Evolutionary conservation across 306 rosid species (phyloP).

Genomic region (Gastrolobium villosum): DNA sequence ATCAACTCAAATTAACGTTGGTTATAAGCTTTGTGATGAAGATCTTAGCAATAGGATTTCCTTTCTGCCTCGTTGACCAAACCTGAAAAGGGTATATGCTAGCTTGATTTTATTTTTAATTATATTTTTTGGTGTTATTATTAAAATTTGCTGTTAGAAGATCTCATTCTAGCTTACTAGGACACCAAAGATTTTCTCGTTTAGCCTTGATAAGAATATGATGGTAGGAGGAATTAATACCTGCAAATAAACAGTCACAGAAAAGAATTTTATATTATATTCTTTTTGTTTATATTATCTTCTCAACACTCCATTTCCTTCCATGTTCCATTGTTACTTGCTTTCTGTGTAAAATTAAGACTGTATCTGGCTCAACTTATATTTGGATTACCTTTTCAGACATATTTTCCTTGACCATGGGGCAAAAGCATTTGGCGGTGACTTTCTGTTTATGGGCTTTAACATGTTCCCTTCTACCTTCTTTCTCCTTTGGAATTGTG

Average conservation of each 20-base stretch:
- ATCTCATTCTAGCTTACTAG: neutral
- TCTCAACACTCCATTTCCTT: constrained; percentile 17
- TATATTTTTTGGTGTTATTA: neutral
- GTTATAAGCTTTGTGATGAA: constrained; percentile 12
- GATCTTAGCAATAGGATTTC: constrained; percentile 4
- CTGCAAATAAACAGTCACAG: neutral
- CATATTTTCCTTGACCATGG: constrained; percentile 60
- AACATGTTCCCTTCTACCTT: constrained; percentile 64
- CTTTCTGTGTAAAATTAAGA: constrained; percentile 33
- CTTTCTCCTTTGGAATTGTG: constrained; percentile 68
- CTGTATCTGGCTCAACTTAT: constrained; percentile 31
- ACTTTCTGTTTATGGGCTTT: constrained; percentile 74
- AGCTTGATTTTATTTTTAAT: neutral
- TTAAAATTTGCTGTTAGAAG: neutral
- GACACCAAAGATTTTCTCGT: neutral
- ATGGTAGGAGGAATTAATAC: neutral
- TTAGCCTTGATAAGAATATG: neutral
- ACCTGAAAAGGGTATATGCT: neutral
- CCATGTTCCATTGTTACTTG: constrained; percentile 9
- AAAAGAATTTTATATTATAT: neutral
- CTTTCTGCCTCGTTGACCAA: constrained; percentile 35
- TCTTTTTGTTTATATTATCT: neutral
- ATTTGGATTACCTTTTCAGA: constrained; percentile 19
- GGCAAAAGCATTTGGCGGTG: constrained; percentile 58
- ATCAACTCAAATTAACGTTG: neutral